These are phyloP conservation scores for Casuarina cunninghamiana DNA, from an alignment of 306 rosid species.

Conservation along the genomic window DNA sequence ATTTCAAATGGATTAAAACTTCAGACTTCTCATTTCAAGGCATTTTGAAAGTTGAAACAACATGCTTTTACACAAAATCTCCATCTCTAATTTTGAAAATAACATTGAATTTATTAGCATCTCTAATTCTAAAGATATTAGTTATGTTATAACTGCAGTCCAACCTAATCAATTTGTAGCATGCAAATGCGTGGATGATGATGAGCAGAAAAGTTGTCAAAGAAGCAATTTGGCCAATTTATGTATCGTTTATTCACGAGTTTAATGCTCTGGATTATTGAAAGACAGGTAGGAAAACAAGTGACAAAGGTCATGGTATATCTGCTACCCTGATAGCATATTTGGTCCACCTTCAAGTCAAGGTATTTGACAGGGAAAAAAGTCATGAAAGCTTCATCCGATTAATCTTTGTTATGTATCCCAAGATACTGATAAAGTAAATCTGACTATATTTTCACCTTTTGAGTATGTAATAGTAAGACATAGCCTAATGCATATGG, in stretches of 20 bases:
- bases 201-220: not conserved
- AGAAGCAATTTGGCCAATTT: not conserved
- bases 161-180: not conserved
- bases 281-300: not conserved
- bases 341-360: not conserved
- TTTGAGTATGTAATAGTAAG: not conserved
- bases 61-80: not conserved
- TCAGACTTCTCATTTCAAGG: not conserved
- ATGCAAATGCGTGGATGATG: not conserved
- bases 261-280: not conserved
- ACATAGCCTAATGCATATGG: slow-evolving; percentile 32
- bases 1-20: not conserved
- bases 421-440: not conserved
- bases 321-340: not conserved
- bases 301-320: not conserved
- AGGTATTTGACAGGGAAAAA: not conserved
- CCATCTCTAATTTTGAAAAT: not conserved
- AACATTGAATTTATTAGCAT: not conserved
- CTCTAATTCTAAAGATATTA: not conserved
- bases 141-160: not conserved
- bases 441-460: not conserved
- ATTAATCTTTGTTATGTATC: not conserved
- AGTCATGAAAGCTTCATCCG: not conserved
- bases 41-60: not conserved
- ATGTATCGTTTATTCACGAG: not conserved